Conservation (phyloP, 768 basidiomycete genomes). For the Pleurotus sapidus region DNA sequence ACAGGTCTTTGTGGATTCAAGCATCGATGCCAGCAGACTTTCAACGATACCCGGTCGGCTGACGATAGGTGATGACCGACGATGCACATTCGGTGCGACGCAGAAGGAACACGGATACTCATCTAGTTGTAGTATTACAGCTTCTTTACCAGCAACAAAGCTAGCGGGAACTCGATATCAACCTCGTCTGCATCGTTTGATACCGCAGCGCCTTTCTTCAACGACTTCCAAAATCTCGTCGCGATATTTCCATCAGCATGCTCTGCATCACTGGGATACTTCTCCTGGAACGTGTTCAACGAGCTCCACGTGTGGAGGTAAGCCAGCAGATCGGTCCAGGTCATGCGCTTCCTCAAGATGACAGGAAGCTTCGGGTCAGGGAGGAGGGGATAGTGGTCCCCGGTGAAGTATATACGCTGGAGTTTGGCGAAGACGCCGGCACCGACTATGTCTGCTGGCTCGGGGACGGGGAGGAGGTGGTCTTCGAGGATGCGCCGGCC, state of each 20-base stretch:
- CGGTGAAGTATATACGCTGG: conserved; percentile 57
- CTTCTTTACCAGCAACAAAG: conserved; percentile 35
- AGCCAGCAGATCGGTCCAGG: conserved; percentile 62
- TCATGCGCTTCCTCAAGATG: conserved; percentile 56
- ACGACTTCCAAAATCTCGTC: conserved; percentile 55
- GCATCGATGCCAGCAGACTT: too few species aligned
- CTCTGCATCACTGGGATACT: conserved; percentile 52
- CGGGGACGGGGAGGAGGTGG: conserved; percentile 68
- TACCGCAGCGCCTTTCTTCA: conserved; percentile 36
- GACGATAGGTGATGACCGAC: too few species aligned
- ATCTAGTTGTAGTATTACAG: conserved; percentile 1
- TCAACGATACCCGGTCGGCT: too few species aligned
- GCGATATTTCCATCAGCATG: conserved; percentile 60
- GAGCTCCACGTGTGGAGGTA: conserved; percentile 75
- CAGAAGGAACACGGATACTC: not conserved
- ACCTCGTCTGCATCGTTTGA: conserved; percentile 37
- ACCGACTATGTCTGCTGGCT: conserved; percentile 32
- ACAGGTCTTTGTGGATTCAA: too few species aligned
- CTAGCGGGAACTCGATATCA: conserved; percentile 49
- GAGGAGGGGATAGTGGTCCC: conserved; percentile 38
- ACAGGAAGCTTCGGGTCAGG: conserved; percentile 34
- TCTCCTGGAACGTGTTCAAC: conserved; percentile 63
- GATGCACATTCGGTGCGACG: not conserved
- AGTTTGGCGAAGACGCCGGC: conserved; percentile 37
- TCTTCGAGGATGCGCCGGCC: conserved; percentile 74